Percentiles rank a stretch among this genome's conserved stretches.
Evolutionary conservation across 495 filamentous ascomycete species (phyloP).

Genomic region (Aspergillus conjunctus): DNA sequence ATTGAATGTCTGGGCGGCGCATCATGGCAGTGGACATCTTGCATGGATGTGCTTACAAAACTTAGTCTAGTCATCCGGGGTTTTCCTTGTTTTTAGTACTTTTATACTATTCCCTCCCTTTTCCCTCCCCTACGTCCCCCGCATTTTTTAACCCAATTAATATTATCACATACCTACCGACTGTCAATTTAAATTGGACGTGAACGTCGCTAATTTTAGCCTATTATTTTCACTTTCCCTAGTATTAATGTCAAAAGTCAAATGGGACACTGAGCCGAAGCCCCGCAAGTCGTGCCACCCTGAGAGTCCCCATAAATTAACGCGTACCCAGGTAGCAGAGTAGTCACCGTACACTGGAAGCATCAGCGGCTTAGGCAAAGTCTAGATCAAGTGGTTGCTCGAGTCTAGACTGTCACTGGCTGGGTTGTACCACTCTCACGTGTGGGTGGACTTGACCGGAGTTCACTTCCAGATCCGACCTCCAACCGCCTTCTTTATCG

Average conservation of each 20-base stretch:
- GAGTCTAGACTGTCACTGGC: background rate
- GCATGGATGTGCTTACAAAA: constrained; percentile 34
- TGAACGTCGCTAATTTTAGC: background rate
- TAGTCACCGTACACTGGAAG: no score
- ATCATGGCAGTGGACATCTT: constrained; percentile 34
- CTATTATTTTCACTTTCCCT: no score
- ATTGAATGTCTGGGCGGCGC: constrained; percentile 32
- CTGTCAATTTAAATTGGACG: background rate
- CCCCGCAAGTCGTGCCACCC: constrained; percentile 2
- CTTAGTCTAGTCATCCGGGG: constrained; percentile 24
- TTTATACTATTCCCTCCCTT: constrained; percentile 1
- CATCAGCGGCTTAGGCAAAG: background rate
- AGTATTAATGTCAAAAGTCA: no score
- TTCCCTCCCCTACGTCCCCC: background rate
- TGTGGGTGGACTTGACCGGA: background rate
- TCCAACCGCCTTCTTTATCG: no score
- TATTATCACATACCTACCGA: background rate
- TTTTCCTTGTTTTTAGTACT: background rate
- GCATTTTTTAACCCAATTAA: background rate
- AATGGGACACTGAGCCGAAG: background rate
- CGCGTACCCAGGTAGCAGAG: no score
- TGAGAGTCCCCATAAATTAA: no score
- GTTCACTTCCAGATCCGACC: background rate
- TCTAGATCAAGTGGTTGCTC: background rate
- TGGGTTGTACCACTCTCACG: background rate